Evolutionary conservation across 1,139 yeast species (phyloP), one percentile per base, ranked within the genome.

Genomic region (Candida sanyaensis): DNA sequence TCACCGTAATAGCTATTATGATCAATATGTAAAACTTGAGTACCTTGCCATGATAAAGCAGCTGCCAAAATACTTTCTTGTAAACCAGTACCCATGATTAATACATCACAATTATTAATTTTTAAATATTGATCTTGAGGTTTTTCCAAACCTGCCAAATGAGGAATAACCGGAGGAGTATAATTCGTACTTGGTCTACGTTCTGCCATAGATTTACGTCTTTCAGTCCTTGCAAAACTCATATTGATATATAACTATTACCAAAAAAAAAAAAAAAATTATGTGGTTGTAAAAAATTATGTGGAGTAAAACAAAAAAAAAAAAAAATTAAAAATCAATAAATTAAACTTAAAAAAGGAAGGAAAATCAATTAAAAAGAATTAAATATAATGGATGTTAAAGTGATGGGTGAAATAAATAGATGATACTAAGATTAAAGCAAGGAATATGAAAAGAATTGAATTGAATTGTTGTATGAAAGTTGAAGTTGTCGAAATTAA

Each of bases 21-120:
- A 64, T 93, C 99, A 42, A 93, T 82, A 64, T 93, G 99, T 47
- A 93, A 74, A 13, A 93, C 97, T 54, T 79, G 84, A 13, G 93
- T 85, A 11, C 98, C 98, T 60, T 90, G 97, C 98, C 99, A 93
- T 12, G 97, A 87, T 47, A 93, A 75, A 0, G 98, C 93, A 4
- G 98, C 96, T 0, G 98, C 97, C 48, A 92, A 71, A 11, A 95
- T 84, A 57, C 91, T 82, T 66, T 95, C 97, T 4, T 84, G 85
- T 42, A 95, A 75, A 1, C 98, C 98, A 0, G 99, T 93, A 32
- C 99, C 99, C 56, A 88, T 79, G 49, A 93, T 86, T 41, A 93
- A 76, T 26, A 93, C 96, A 62, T 93, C 99, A 59, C 90, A 89
- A 50, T 81, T 77, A 46, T 84, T 86, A 11, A 88, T 80, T 44